These are phyloP conservation scores for Phytomonas sp. DNA, from an alignment of 208 protist genomes.

Conservation along the genomic window DNA sequence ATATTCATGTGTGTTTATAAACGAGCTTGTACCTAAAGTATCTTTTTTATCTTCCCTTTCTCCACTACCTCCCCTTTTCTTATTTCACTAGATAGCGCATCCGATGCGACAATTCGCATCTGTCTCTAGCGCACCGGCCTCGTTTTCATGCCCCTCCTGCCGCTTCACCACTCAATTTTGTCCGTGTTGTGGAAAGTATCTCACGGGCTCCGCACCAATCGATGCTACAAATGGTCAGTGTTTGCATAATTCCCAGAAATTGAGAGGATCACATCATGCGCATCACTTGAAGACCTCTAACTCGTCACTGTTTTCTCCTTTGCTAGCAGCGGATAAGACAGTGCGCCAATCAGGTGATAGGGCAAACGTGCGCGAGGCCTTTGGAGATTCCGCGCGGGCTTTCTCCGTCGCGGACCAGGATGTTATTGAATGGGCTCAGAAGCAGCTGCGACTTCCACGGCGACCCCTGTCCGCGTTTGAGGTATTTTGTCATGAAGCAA, in stretches of 20 bases:
- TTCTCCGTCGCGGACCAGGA: not conserved
- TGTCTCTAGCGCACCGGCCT: not conserved
- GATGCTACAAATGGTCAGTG: not conserved
- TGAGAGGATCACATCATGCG: not conserved
- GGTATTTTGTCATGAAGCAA: not conserved
- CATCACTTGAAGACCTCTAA: not conserved
- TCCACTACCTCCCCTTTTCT: not conserved
- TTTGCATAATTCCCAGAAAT: not conserved
- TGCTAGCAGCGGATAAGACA: not conserved
- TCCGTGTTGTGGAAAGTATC: constrained; percentile 19
- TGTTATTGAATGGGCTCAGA: not conserved
- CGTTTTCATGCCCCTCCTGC: constrained; percentile 13
- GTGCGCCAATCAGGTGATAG: not conserved
- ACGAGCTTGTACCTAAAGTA: not conserved
- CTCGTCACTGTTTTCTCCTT: not conserved
- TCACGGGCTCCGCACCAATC: not conserved
- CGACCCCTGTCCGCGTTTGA: constrained; percentile 10
- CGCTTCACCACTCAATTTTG: constrained; percentile 16
- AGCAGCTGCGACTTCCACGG: not conserved
- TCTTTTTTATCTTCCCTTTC: constrained; percentile 1
- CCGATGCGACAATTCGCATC: not conserved
- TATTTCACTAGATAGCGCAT: not conserved
- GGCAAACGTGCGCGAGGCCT: not conserved
- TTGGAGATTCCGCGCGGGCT: not conserved
- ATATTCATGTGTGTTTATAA: not conserved